Evolutionary conservation across 2,329 filamentous ascomycete species (phyloP), one percentile per base, ranked within the genome.

Genomic region (Xylaria sp.): DNA sequence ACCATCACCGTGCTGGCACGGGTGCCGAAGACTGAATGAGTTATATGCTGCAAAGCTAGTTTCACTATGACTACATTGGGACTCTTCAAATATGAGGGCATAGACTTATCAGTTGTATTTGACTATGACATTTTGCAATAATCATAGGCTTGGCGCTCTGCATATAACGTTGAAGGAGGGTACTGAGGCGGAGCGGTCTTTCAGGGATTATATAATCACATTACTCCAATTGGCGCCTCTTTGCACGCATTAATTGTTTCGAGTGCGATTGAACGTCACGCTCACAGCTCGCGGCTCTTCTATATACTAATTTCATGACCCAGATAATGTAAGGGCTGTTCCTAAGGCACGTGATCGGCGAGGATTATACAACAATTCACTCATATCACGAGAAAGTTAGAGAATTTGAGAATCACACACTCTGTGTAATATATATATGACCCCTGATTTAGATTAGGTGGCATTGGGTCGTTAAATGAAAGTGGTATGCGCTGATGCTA

Each of bases 1-100:
- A 86, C 84, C 1, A 85, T 93, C 61, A 92, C 88, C 0, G 88
- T 84, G 69, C 80, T 92, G 8, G 78, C 84, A 23, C 80, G 80
- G 63, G 74, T 81, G 28, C 72, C 76, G 6, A 71, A 74, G 39
- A 65, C 69, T 34, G 70, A 72, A 67, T 66, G 58, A 70, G 51
- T 23, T n/a, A 13, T 25, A 9, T 48, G 23, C 25, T 25, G 28
- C n/a, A 41, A 37, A 44, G 44, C 55, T 31, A 25, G 51, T 28
- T 46, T 39, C 13, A 44, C 28, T n/a, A 46, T 10, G 55, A 44
- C 13, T 57, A 41, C 41, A 54, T 39, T 13, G 20, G 5, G 25
- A 13, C 15, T 28, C 28, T 31, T 20, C 23, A 13, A 31, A 41
- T 41, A 7, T 44, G 13, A 56, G 28, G 10, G 41, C 28, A 55